Percentiles rank a stretch among this genome's conserved stretches.
Conservation (phyloP, 1,139 yeast genomes). For the Hemisphaericaspora xylofermentans region DNA sequence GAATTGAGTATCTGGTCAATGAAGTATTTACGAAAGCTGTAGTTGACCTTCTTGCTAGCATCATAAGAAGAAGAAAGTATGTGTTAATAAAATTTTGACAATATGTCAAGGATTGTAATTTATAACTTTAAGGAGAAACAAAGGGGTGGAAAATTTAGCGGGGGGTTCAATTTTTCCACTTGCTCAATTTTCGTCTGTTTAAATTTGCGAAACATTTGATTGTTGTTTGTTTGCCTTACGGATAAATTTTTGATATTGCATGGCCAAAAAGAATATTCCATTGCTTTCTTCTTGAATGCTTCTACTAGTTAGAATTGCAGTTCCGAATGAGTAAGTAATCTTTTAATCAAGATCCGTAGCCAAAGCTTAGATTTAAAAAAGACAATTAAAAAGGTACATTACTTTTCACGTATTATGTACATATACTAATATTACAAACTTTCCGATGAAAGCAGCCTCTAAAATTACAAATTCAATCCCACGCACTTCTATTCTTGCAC, state of each 20-base stretch:
- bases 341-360: too few relatives aligned
- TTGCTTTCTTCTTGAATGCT: too few relatives aligned
- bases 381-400: neutral
- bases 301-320: too few relatives aligned
- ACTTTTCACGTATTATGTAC: neutral
- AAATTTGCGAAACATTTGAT: too few relatives aligned
- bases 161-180: too few relatives aligned
- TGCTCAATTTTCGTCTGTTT: too few relatives aligned
- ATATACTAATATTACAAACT: constrained; percentile 4
- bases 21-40: constrained; percentile 3
- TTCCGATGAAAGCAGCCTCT: neutral
- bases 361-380: too few relatives aligned
- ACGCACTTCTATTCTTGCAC: neutral
- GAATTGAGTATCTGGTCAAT: neutral
- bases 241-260: too few relatives aligned
- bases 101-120: neutral
- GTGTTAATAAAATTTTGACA: neutral
- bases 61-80: neutral
- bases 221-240: too few relatives aligned
- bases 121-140: neutral
- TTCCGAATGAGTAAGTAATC: too few relatives aligned
- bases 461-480: neutral
- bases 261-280: too few relatives aligned
- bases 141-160: too few relatives aligned
- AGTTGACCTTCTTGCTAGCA: constrained; percentile 3